phyloP scores from a whole-genome alignment of 108 stramenopile genomes.

The Nitzschia sp. region DNA sequence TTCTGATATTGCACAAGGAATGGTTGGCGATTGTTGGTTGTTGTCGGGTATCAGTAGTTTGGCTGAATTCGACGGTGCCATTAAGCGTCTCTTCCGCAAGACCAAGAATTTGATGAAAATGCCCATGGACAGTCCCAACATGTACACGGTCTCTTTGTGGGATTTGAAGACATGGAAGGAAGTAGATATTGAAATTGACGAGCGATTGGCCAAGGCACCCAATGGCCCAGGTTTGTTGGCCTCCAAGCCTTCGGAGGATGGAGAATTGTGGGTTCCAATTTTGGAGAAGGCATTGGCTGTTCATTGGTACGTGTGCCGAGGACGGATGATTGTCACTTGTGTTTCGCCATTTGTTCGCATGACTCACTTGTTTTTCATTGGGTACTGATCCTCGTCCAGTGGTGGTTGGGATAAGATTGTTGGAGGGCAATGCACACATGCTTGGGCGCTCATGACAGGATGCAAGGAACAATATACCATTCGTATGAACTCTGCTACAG shows the following conservation, averaged over 20 bases:
- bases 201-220: conserved; percentile 31
- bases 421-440: conserved; percentile 44
- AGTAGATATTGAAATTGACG: conserved; percentile 41
- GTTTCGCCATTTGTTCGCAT: no score
- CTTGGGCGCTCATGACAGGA: conserved; percentile 49
- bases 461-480: conserved; percentile 49
- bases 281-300: conserved; percentile 47
- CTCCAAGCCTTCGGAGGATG: conserved; percentile 39
- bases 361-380: no score
- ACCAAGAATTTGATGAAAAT: conserved; percentile 31
- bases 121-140: conserved; percentile 36
- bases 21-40: conserved; percentile 49
- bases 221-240: conserved; percentile 37
- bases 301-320: conserved; percentile 37
- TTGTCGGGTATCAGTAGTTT: conserved; percentile 38
- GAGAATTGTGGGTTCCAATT: conserved; percentile 45
- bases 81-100: conserved; percentile 43
- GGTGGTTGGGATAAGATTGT: conserved; percentile 43
- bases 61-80: conserved; percentile 55
- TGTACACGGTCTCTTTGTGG: conserved; percentile 36
- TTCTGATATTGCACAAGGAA: conserved; percentile 45
- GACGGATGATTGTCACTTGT: no score
- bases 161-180: conserved; percentile 44
- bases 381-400: neutral
- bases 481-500: conserved; percentile 27